A percentile compares a stretch with the other conserved stretches of the same genome.
Evolutionary conservation across 257 asterid genomes (phyloP).

Genomic region (Leonotis leonurus): DNA sequence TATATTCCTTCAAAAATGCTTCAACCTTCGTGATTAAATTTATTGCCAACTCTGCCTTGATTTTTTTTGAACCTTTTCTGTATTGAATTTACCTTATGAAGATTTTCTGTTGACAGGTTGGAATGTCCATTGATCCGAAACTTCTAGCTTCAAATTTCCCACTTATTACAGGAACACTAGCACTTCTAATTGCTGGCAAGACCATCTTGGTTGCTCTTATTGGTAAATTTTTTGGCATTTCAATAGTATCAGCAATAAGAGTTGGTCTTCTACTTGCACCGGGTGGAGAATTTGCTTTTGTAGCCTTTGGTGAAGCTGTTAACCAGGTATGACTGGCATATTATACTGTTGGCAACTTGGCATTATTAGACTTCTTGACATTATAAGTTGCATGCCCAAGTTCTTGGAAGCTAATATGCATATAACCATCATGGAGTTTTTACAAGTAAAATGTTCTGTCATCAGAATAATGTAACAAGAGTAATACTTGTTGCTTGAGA

Average conservation of each 20-base stretch:
- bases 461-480: background rate
- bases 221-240: conserved; percentile 80
- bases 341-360: conserved; percentile 14
- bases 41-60: conserved; percentile 6
- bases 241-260: conserved; percentile 84
- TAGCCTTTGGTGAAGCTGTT: conserved; percentile 99
- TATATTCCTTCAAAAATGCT: conserved; percentile 1
- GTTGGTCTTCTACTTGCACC: conserved; percentile 99
- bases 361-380: conserved; percentile 9
- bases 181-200: conserved; percentile 84
- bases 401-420: conserved; percentile 6
- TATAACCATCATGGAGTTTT: conserved; percentile 3
- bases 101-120: conserved; percentile 58
- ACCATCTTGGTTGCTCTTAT: conserved; percentile 79
- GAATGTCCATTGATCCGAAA: conserved; percentile 98
- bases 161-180: conserved; percentile 71
- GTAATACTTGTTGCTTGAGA: conserved; percentile 1
- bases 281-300: conserved; percentile 98
- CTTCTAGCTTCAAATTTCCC: conserved; percentile 93
- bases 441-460: background rate
- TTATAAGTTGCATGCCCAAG: conserved; percentile 10
- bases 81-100: background rate
- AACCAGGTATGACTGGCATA: conserved; percentile 59
- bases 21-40: conserved; percentile 5
- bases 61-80: background rate